Base-by-base conservation (phyloP, 768 basidiomycete species). In the Collybiopsis luxurians region DNA sequence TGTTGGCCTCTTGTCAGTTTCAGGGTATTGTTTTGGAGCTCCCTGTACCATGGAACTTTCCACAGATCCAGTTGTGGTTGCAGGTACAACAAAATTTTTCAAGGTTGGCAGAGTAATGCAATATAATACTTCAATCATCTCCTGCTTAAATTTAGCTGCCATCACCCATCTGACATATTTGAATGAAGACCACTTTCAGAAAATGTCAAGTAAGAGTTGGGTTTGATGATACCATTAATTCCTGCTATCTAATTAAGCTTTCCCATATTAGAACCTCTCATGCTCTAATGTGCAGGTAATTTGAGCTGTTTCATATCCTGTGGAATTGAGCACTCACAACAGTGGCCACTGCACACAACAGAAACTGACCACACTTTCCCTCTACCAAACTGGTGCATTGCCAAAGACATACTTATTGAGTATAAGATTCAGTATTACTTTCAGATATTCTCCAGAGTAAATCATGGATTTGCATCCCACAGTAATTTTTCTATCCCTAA, bases 21-120 rank as follows among this genome's bases (percentile, higher is more conserved):
- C 13, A 84, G 82, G 83, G 7, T 83, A 83, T 59, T 86, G 81
- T 61, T 84, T 83, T 58, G 82, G 83, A 5, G 84, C 73, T 0
- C 81, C 83, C 0, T 82, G 73, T 53, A 74, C 73, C 5, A 72
- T 84, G 49, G 72, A 80, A 4, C 70, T 78, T 2, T 74, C 76
- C 1, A 70, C 5, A 27, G 2, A 36, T 15, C 5, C 21, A 2
- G 4, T 12, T 24, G 30, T 19, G 21, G 2, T 2, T 17, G 12
- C 9, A 26, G 28, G 12, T n/a, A 40, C 31, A 34, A 26, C 38
- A 36, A 10, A 7, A 28, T n/a, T 34, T 19, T 10, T 26, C n/a
- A n/a, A n/a, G n/a, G n/a, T n/a, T n/a, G n/a, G n/a, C n/a, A n/a
- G 64, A 44, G 11, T 48, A 10, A 13, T 34, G 5, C 24, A 34